Base-by-base conservation (phyloP, 2,329 filamentous ascomycete genomes). In the Paecilomyces niveus region DNA sequence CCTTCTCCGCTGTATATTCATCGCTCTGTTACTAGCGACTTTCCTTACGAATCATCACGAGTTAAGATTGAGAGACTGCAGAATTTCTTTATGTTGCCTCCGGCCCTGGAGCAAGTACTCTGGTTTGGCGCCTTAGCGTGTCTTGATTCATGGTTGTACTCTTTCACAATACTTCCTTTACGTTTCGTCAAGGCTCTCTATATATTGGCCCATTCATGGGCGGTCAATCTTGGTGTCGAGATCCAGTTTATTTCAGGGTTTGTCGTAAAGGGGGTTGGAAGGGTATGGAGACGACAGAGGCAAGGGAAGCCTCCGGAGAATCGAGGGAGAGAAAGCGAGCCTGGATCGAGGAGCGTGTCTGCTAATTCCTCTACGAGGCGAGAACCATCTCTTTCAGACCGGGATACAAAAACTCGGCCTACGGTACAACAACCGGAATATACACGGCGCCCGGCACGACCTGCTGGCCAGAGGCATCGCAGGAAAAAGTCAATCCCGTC, bases 131-230 rank as follows among this genome's bases (percentile, higher is more conserved):
- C 90, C 0, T 76, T 97, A 33, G 92, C 93, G 6, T 99, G 94
- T 74, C 80, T 99, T 5, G 94, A 99, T 72, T 89, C 93, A 1
- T 99, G 93, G 92, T 83, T 99, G 1, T 94, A 97, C 75, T 95
- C 91, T 0, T 95, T 99, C 67, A 99, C 94, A 0, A 96, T 99
- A 52, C 79, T 99, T 0, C 94, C 94, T 0, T 82, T 99, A 59
- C 85, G 94, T 2, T 97, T 99, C 66, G 73, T 89, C 57, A 89
- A 92, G 59, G 93, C 94, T 0, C 67, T 93, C 0, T 85, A 85
- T 21, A 86, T 97, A 2, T 76, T 99, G 26, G 72, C 85, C 9
- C 83, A 84, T 60, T 97, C 92, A 82, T 96, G 90, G 90, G 81
- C 74, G 1, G 84, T 88, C 33, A 84, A 92, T 22, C 65, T 93